Evolutionary conservation across 257 asterid genomes (phyloP), one percentile per base, ranked within the genome.

Genomic region (Fraxinus quadrangulata): DNA sequence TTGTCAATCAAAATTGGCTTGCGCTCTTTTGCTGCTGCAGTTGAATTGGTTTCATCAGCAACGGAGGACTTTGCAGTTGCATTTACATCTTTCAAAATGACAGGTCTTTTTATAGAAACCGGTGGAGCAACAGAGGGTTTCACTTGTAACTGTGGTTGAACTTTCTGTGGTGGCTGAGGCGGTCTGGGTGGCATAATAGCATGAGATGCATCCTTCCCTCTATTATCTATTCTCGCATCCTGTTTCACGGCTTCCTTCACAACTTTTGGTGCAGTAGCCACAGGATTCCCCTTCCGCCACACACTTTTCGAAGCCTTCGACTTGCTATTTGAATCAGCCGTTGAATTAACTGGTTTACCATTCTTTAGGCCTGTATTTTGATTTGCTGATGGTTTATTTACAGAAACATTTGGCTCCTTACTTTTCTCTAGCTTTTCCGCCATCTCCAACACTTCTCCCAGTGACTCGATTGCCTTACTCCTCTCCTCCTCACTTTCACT

Each of bases 211-310:
- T 61, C 81, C 73, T 78, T 80, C 77, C 71, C 88, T 63, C 77
- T 84, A 73, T 73, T 87, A 79, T 82, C 88, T 76, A 75, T 81
- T 75, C 70, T 77, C 70, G 88, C 81, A 75, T 83, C 89, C 71
- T 83, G 87, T 80, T 76, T 91, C 37, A 76, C 84, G 28, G 85
- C 86, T 72, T 87, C 94, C 84, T 78, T 89, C 47, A 89, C 94
- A 73, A 87, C 83, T 73, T 86, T 94, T 80, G 84, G 90, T 63
- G 88, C 91, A 77, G 81, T 21, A 21, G 96, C 70, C 61, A 96
- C 93, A 0, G 98, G 98, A 87, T 90, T 92, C 77, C 99, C 99
- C 83, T 96, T 96, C 45, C 97, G 89, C 99, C 99, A 96, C 14
- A 96, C 97, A 56, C 98, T 93, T 89, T 92, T 96, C 67, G 79